Conservation (phyloP, 352 stramenopile genomes). For the Globisporangium abappressorium region DNA sequence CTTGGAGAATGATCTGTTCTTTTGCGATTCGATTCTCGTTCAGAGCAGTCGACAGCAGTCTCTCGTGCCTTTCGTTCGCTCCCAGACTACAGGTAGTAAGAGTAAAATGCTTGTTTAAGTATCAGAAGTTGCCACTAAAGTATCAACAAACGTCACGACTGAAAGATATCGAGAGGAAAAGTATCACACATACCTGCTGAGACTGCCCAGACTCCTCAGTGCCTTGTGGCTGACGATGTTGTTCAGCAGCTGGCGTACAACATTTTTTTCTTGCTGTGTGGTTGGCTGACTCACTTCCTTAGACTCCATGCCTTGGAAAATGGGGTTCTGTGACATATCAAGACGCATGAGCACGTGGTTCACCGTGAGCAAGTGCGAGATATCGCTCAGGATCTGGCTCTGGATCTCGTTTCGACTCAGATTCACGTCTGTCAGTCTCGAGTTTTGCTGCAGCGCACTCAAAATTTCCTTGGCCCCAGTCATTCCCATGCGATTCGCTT, state of each 20-base stretch:
- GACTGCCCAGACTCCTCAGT: slow-evolving; percentile 16
- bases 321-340: slow-evolving; percentile 29
- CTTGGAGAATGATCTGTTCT: slow-evolving; percentile 14
- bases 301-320: slow-evolving; percentile 2
- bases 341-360: slow-evolving; percentile 32
- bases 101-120: neutral
- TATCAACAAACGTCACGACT: neutral
- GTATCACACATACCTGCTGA: slow-evolving; percentile 20
- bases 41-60: slow-evolving; percentile 13
- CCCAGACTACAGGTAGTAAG: neutral
- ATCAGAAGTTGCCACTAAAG: neutral
- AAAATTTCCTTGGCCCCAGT: slow-evolving; percentile 27
- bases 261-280: neutral
- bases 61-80: slow-evolving; percentile 3
- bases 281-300: neutral
- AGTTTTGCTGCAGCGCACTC: slow-evolving; percentile 21
- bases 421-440: slow-evolving; percentile 28
- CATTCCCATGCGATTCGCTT: slow-evolving; percentile 30
- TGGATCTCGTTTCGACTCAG: slow-evolving; percentile 38
- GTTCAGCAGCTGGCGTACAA: slow-evolving; percentile 4
- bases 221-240: slow-evolving; percentile 9
- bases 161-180: neutral
- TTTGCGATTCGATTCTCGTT: slow-evolving; percentile 19
- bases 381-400: slow-evolving; percentile 17
- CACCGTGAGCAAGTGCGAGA: slow-evolving; percentile 16